Percentiles rank a stretch among this genome's conserved stretches.
phyloP scores from a whole-genome alignment of 1,284 basidiomycete species.

The Rhodotorula sp. region DNA sequence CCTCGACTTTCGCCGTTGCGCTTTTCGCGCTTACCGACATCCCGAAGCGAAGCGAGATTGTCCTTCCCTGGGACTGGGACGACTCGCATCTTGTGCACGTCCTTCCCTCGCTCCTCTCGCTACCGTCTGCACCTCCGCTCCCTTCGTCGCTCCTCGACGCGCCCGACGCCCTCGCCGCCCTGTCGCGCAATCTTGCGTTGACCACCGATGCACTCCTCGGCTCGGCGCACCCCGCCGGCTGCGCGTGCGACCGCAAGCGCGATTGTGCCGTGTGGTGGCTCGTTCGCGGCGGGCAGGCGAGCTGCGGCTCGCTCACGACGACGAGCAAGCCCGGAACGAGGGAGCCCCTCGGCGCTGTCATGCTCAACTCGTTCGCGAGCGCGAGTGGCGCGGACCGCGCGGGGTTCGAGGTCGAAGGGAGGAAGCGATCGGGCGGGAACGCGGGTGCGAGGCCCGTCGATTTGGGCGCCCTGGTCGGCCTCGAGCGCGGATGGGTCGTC shows the following conservation, averaged over 20 bases:
- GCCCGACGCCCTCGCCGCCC: conserved; percentile 7
- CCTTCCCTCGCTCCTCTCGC: conserved; percentile 57
- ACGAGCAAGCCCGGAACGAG: not conserved
- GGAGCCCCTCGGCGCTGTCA: conserved; percentile 4
- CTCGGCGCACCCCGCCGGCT: conserved; percentile 21
- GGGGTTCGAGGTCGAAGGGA: conserved; percentile 21
- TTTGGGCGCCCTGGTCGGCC: conserved; percentile 69
- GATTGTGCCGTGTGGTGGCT: conserved; percentile 45
- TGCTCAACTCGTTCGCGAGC: conserved; percentile 59
- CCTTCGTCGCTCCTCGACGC: not conserved
- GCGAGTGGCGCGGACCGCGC: conserved; percentile 67
- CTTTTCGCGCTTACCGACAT: conserved; percentile 80
- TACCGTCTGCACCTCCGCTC: conserved; percentile 17
- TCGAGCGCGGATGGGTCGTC: conserved; percentile 63
- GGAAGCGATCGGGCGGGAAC: conserved; percentile 18
- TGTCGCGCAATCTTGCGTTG: conserved; percentile 37
- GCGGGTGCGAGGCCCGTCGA: conserved; percentile 34
- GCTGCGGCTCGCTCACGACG: conserved; percentile 8
- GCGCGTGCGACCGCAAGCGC: conserved; percentile 44
- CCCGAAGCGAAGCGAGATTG: conserved; percentile 78
- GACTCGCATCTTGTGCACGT: conserved; percentile 84
- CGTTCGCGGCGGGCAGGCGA: not conserved
- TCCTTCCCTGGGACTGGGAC: conserved; percentile 96
- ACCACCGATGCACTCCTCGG: conserved; percentile 34
- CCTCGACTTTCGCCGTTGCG: conserved; percentile 66